Evolutionary conservation across 495 filamentous ascomycete genomes (phyloP), one percentile per base, ranked within the genome.

Genomic region (Neurospora africana): DNA sequence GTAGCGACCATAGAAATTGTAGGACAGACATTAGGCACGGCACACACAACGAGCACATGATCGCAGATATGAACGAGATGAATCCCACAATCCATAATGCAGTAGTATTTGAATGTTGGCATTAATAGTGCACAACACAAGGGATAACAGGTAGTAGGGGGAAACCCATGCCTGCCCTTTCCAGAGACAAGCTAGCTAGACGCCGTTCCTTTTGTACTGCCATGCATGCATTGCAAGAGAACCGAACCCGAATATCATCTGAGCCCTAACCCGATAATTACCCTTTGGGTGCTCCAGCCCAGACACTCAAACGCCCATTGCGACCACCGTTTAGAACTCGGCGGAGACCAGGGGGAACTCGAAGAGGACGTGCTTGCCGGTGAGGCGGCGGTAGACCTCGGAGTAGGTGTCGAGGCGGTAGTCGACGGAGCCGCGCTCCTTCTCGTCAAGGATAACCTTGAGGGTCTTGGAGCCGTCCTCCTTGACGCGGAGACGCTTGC

Each of bases 381-480:
- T 99, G 81, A 99, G 86, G 73, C 92, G 90, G 82, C 91, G 91
- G 89, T 99, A 99, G 79, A 99, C 95, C 90, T 98, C 95, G 72
- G 92, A 93, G 87, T 98, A 99, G 78, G 95, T 98, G 84, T 99
- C 95, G 76, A 99, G 91, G 83, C 95, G 89, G 89, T 97, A 97
- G 89, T 98, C 95, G 76, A 98, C 94, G 82, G 92, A 93, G 78
- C 95, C 94, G 79, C 93, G 91, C 93, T 99, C 95, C 93, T 98
- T 98, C 91, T 98, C 95, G 83, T 99, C 95, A 71, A 99, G 88
- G 79, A 98, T 89, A 78, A 99, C 91, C 91, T 99, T 99, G 82
- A 97, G 88, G 81, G 95, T 86, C 91, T 98, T 98, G 89, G 87
- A 90, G 83, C 93, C 92, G 85, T 99, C 95, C 88, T 97, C 94